Percentiles rank a stretch among this genome's conserved stretches.
Evolutionary conservation across 257 asterid species (phyloP).

Genomic region (Ophiorrhiza pumila): DNA sequence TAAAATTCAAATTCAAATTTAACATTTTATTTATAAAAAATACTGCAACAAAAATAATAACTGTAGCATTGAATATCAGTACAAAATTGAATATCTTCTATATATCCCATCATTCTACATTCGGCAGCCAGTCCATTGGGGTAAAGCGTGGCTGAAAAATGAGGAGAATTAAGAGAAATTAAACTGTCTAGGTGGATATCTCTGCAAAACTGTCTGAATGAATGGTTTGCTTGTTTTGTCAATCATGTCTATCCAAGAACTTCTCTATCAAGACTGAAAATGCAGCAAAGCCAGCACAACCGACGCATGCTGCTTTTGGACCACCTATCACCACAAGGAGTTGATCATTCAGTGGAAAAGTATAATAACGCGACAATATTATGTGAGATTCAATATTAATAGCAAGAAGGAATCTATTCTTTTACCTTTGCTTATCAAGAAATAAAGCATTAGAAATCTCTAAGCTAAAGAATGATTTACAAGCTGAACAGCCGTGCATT

Average conservation of each 20-base stretch:
- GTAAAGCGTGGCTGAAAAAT: constrained; percentile 2
- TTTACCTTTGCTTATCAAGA: neutral
- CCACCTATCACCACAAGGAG: constrained; percentile 32
- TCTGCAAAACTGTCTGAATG: constrained; percentile 11
- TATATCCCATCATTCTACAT: neutral
- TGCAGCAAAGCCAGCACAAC: constrained; percentile 55
- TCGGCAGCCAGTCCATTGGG: neutral
- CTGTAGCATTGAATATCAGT: no score
- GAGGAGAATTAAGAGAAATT: neutral
- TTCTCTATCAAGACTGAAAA: constrained; percentile 57
- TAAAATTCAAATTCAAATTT: no score
- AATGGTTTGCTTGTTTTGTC: neutral
- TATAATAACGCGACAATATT: neutral
- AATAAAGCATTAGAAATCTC: neutral
- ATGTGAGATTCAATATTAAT: neutral
- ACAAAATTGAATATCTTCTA: constrained; percentile 2
- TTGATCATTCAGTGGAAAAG: neutral
- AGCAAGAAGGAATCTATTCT: no score
- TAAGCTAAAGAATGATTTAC: neutral
- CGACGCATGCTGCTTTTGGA: constrained; percentile 49
- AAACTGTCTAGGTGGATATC: neutral
- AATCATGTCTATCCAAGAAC: constrained; percentile 40
- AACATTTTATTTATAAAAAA: no score
- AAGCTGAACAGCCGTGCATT: neutral
- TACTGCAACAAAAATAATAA: no score